These are phyloP conservation scores for Ganoderma multipileum DNA, from an alignment of 1,284 basidiomycete species.

Conservation along the genomic window DNA sequence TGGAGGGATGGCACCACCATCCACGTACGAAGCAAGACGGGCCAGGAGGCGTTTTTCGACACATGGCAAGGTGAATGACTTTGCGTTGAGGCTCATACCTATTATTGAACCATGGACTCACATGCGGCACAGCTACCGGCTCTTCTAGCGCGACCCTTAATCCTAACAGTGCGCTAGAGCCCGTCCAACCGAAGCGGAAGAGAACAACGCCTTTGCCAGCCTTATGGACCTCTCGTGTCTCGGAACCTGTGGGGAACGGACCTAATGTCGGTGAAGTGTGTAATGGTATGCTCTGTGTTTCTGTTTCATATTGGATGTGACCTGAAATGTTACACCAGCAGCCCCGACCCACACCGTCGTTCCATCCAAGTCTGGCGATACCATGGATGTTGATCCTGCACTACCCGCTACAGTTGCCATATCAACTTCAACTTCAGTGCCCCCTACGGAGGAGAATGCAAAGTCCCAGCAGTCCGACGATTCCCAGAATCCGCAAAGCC, in stretches of 20 bases:
- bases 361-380: neutral
- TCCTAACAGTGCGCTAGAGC: neutral
- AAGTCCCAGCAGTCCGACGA: slow-evolving; percentile 5
- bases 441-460: neutral
- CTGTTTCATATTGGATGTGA: neutral
- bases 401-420: neutral
- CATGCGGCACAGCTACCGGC: neutral
- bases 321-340: neutral
- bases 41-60: slow-evolving; percentile 17
- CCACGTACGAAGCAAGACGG: slow-evolving; percentile 18
- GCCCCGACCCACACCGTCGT: neutral
- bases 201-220: neutral
- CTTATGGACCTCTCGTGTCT: neutral
- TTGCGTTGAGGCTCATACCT: too few relatives aligned
- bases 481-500: slow-evolving; percentile 25
- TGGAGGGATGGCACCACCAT: slow-evolving; percentile 19
- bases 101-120: neutral
- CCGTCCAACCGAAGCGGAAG: slow-evolving; percentile 8
- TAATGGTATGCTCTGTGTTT: neutral
- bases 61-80: slow-evolving; percentile 15
- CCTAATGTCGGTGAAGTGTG: neutral
- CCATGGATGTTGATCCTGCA: neutral
- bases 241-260: neutral
- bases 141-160: neutral
- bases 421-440: neutral